Percentiles rank a stretch among this genome's conserved stretches.
phyloP scores from a whole-genome alignment of 2,329 filamentous ascomycete genomes.

The Conoideocrella luteorostrata region DNA sequence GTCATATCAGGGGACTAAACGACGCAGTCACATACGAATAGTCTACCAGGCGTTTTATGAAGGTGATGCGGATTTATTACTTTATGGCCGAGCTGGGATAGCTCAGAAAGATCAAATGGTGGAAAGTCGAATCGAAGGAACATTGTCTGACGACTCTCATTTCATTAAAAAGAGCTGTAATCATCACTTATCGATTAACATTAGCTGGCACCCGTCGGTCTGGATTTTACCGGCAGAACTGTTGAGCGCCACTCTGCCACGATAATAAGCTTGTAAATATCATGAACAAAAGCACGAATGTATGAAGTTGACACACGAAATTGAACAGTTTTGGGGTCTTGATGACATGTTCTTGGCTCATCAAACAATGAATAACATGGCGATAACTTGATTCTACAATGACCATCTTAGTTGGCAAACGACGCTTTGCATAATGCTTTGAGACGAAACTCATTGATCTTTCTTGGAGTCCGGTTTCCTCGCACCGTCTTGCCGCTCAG shows the following conservation, averaged over 20 bases:
- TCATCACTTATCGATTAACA: constrained; percentile 14
- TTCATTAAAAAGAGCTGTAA: constrained; percentile 9
- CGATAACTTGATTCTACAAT: too few relatives aligned
- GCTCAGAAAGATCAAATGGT: constrained; percentile 7
- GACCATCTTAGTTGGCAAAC: background rate
- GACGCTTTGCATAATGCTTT: background rate
- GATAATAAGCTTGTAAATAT: constrained; percentile 12
- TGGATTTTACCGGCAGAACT: constrained; percentile 4
- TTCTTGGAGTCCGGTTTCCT: constrained; percentile 43
- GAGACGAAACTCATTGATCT: constrained; percentile 28
- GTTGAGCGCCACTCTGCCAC: background rate
- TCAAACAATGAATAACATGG: too few relatives aligned
- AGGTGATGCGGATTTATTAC: background rate
- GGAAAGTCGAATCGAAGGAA: constrained; percentile 1
- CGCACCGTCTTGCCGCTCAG: constrained; percentile 36
- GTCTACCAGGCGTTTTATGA: constrained; percentile 21
- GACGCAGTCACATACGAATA: constrained; percentile 20
- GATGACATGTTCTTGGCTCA: background rate
- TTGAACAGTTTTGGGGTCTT: background rate
- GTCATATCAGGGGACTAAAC: constrained; percentile 7
- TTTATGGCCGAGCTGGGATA: background rate
- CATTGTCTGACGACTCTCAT: background rate
- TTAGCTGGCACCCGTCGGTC: constrained; percentile 15
- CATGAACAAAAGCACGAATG: constrained; percentile 6
- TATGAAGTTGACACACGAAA: constrained; percentile 1